Evolutionary conservation across 2,329 filamentous ascomycete genomes (phyloP).

Genomic region (Thelonectria olida): DNA sequence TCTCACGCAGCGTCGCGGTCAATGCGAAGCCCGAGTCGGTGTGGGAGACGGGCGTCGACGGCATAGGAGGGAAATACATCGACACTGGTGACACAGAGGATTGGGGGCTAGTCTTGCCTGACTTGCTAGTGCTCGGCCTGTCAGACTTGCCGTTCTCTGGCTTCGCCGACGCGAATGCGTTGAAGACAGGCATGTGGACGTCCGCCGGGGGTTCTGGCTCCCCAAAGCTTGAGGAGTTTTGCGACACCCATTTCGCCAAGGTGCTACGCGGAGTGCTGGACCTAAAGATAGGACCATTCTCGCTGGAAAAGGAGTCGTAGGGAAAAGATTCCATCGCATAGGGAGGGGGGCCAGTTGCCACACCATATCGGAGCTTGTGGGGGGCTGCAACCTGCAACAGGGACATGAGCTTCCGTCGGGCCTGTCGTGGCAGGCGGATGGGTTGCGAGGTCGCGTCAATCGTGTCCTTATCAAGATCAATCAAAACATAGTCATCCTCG

Average conservation of each 20-base stretch:
- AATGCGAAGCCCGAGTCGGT: conserved; percentile 93
- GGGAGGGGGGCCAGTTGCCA: conserved; percentile 86
- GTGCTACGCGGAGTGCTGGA: conserved; percentile 75
- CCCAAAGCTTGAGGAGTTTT: conserved; percentile 90
- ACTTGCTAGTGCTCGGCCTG: conserved; percentile 79
- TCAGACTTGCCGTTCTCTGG: conserved; percentile 73
- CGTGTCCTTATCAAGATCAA: conserved; percentile 90
- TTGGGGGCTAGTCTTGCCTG: conserved; percentile 68
- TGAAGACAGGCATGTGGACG: conserved; percentile 78
- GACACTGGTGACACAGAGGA: conserved; percentile 80
- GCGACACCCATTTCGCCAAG: conserved; percentile 84
- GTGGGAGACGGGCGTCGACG: conserved; percentile 81
- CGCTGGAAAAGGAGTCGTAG: conserved; percentile 87
- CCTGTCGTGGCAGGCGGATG: conserved; percentile 83
- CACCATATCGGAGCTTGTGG: conserved; percentile 86
- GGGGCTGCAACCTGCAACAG: conserved; percentile 90
- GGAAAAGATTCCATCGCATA: conserved; percentile 95
- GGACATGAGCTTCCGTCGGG: conserved; percentile 87
- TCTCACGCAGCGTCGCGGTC: conserved; percentile 87
- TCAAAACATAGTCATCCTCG: conserved; percentile 93
- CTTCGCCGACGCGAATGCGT: conserved; percentile 85
- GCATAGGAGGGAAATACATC: conserved; percentile 78
- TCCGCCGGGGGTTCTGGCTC: conserved; percentile 65
- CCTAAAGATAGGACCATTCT: conserved; percentile 83
- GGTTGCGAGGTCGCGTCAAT: conserved; percentile 86